These are phyloP conservation scores for Quambalaria eucalypti DNA, from an alignment of 1,284 basidiomycete genomes.

Conservation along the genomic window DNA sequence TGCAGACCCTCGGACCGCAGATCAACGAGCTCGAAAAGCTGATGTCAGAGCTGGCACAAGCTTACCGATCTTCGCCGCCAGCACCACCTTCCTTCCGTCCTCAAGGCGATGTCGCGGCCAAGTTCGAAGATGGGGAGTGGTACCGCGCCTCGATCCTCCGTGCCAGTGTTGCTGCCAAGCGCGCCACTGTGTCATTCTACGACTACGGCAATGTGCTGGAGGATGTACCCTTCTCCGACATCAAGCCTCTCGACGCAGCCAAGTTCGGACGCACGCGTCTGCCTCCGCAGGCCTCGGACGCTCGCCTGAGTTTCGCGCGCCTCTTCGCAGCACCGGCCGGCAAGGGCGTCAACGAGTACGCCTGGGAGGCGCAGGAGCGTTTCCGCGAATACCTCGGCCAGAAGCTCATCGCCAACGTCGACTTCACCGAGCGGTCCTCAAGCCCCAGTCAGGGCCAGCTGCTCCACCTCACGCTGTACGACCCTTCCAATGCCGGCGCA, in stretches of 20 bases:
- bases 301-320: conserved; percentile 28
- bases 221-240: conserved; percentile 18
- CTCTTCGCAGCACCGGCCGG: conserved; percentile 27
- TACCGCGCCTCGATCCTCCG: conserved; percentile 33
- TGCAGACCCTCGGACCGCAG: conserved; percentile 59
- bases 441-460: conserved; percentile 12
- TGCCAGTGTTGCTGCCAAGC: conserved; percentile 17
- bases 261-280: conserved; percentile 24
- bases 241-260: conserved; percentile 26
- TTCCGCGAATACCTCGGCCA: conserved; percentile 26
- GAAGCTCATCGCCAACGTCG: conserved; percentile 41
- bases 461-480: conserved; percentile 31
- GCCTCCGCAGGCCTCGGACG: conserved; percentile 23
- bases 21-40: conserved; percentile 67
- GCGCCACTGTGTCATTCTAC: conserved; percentile 23
- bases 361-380: conserved; percentile 27
- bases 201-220: conserved; percentile 36
- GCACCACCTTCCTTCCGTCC: conserved; percentile 22
- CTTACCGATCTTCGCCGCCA: conserved; percentile 62
- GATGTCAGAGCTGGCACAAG: conserved; percentile 81
- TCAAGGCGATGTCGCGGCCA: conserved; percentile 58
- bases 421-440: conserved; percentile 17
- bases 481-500: conserved; percentile 22
- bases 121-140: conserved; percentile 48
- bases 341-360: conserved; percentile 20